These are phyloP conservation scores for Hygrophila difformis DNA, from an alignment of 257 asterid genomes.

Conservation along the genomic window DNA sequence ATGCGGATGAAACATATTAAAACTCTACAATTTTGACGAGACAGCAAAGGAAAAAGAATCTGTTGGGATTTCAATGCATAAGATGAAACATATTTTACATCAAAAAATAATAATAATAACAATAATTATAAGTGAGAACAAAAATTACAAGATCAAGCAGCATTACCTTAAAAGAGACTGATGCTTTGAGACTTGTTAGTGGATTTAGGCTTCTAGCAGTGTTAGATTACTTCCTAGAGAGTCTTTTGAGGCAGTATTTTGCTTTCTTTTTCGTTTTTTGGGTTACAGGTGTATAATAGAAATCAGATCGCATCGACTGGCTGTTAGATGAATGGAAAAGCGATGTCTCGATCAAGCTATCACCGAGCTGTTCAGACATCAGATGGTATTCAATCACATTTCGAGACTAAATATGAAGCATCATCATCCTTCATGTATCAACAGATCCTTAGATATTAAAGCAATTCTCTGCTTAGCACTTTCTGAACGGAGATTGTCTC, in stretches of 20 bases:
- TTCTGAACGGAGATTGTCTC: conserved; percentile 69
- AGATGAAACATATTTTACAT: conserved; percentile 29
- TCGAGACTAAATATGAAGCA: conserved; percentile 3
- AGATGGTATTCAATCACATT: conserved; percentile 7
- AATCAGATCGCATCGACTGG: conserved; percentile 9
- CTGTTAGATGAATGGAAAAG: conserved; percentile 7
- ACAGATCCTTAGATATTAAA: conserved; percentile 62
- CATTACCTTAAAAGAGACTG: conserved; percentile 15
- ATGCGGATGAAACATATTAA: conserved; percentile 16
- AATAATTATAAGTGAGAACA: too few species aligned
- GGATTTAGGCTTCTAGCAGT: conserved; percentile 31
- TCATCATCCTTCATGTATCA: conserved; percentile 43
- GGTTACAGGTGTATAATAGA: conserved; percentile 22
- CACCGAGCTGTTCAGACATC: conserved; percentile 16
- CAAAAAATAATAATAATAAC: conserved; percentile 10
- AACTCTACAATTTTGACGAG: conserved; percentile 23
- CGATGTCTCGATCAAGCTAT: conserved; percentile 8
- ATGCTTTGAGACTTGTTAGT: conserved; percentile 21
- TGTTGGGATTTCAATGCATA: conserved; percentile 13
- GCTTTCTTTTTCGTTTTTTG: conserved; percentile 20
- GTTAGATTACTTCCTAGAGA: conserved; percentile 29
- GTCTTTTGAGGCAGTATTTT: conserved; percentile 20
- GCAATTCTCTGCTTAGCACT: conserved; percentile 85
- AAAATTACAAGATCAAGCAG: conserved; percentile 13
- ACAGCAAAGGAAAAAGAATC: not conserved